Conservation (phyloP, 305 asterid genomes). For the Solanum aculeatissimum region DNA sequence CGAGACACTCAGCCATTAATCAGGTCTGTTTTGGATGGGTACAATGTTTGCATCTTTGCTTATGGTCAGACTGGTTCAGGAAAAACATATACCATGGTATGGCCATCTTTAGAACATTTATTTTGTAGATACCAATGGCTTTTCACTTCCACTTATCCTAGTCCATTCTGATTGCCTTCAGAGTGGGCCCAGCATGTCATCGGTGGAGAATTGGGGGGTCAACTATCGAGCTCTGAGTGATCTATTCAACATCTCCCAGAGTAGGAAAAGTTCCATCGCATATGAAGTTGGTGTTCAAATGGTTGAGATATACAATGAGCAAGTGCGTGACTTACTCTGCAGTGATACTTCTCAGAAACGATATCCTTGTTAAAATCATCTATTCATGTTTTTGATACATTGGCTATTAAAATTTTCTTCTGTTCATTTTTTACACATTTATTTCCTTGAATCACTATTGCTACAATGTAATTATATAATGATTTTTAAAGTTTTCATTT, state of each 20-base stretch:
- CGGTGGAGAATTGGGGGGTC: slow-evolving; percentile 83
- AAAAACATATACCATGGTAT: slow-evolving; percentile 89
- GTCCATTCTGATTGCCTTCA: slow-evolving; percentile 12
- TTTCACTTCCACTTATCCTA: neutral
- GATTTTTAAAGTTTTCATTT: neutral
- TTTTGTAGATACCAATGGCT: neutral
- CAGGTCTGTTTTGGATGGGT: slow-evolving; percentile 95
- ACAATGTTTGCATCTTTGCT: slow-evolving; percentile 91
- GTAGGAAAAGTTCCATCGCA: slow-evolving; percentile 50
- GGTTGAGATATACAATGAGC: slow-evolving; percentile 96
- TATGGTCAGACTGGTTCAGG: slow-evolving; percentile 99
- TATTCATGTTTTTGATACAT: slow-evolving; percentile 1
- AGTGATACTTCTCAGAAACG: slow-evolving; percentile 55
- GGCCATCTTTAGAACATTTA: slow-evolving; percentile 4
- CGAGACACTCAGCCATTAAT: slow-evolving; percentile 84
- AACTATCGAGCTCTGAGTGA: slow-evolving; percentile 93
- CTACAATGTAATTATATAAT: neutral
- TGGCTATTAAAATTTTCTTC: neutral
- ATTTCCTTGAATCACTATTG: neutral
- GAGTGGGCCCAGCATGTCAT: slow-evolving; percentile 74
- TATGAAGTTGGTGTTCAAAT: slow-evolving; percentile 91
- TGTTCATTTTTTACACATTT: neutral
- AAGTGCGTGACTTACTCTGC: slow-evolving; percentile 85
- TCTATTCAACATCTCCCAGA: slow-evolving; percentile 77
- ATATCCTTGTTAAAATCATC: slow-evolving; percentile 52